These are phyloP conservation scores for Crassisporium funariophilum DNA, from an alignment of 768 basidiomycete genomes.

Conservation along the genomic window DNA sequence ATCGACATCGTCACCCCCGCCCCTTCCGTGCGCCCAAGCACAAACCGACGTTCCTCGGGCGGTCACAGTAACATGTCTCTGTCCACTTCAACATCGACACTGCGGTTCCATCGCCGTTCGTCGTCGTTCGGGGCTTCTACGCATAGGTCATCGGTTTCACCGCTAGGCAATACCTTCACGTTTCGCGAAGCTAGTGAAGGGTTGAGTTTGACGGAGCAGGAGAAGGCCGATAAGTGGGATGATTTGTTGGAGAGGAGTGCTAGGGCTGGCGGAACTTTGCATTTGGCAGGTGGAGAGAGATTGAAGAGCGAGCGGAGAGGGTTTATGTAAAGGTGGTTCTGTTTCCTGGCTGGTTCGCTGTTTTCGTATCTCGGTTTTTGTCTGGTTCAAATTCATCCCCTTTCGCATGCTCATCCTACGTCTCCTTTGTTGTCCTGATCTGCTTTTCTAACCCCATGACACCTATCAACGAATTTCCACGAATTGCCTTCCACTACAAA, in stretches of 20 bases:
- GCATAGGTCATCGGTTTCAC: constrained; percentile 12
- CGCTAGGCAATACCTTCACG: constrained; percentile 14
- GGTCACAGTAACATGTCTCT: constrained; percentile 18
- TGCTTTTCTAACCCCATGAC: too few species aligned
- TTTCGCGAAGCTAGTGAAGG: constrained; percentile 16
- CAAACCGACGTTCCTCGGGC: constrained; percentile 23
- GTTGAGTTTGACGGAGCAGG: constrained; percentile 55
- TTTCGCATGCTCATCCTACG: too few species aligned
- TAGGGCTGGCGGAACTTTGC: constrained; percentile 73
- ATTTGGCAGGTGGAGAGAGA: constrained; percentile 47
- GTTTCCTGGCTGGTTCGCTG: too few species aligned
- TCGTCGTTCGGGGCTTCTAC: constrained; percentile 21
- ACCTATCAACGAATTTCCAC: too few species aligned
- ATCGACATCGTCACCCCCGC: too few species aligned
- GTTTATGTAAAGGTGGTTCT: too few species aligned
- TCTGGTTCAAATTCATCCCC: too few species aligned
- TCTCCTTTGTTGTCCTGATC: too few species aligned
- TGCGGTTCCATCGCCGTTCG: constrained; percentile 18
- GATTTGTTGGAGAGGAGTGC: constrained; percentile 67
- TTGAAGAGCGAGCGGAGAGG: too few species aligned
- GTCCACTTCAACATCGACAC: constrained; percentile 22
- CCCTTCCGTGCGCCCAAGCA: too few species aligned
- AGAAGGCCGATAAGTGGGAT: constrained; percentile 75
- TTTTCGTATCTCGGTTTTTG: too few species aligned
- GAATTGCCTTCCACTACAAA: too few species aligned